Evolutionary conservation across 2,329 filamentous ascomycete genomes (phyloP).

Genomic region (Botrytis hyacinthi): DNA sequence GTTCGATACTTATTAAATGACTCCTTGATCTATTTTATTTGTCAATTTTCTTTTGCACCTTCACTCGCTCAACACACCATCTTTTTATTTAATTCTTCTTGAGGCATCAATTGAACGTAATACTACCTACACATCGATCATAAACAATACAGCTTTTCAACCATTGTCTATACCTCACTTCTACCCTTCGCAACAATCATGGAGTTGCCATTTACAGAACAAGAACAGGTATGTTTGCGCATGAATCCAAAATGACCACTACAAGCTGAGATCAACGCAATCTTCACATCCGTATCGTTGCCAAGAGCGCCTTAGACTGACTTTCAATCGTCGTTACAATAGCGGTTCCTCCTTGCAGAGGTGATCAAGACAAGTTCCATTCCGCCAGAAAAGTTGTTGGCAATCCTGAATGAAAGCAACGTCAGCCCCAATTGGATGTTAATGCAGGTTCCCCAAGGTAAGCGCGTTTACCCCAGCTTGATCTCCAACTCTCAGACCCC

Average conservation of each 20-base stretch:
- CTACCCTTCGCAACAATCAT: constrained; percentile 22
- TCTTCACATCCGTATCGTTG: constrained; percentile 20
- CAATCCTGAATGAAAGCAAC: constrained; percentile 42
- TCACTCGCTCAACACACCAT: constrained; percentile 18
- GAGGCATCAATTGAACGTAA: neutral
- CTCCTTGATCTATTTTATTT: constrained; percentile 19
- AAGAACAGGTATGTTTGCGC: constrained; percentile 37
- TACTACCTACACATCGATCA: neutral
- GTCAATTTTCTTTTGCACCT: constrained; percentile 24
- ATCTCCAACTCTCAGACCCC: constrained; percentile 20
- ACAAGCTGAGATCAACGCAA: constrained; percentile 23
- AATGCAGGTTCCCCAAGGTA: constrained; percentile 50
- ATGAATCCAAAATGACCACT: neutral
- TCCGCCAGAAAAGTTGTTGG: constrained; percentile 45
- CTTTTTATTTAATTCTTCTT: neutral
- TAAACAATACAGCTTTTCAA: neutral
- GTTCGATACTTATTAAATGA: constrained; percentile 33
- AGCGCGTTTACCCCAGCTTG: constrained; percentile 27
- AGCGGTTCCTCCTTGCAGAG: constrained; percentile 49
- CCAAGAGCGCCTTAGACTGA: constrained; percentile 27
- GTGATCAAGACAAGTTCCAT: constrained; percentile 49
- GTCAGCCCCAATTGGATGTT: constrained; percentile 49
- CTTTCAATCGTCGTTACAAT: constrained; percentile 1
- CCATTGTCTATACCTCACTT: neutral
- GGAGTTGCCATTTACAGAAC: constrained; percentile 34